Evolutionary conservation across 352 stramenopile species (phyloP), one percentile per base, ranked within the genome.

Genomic region (Proteromonas lacertae): DNA sequence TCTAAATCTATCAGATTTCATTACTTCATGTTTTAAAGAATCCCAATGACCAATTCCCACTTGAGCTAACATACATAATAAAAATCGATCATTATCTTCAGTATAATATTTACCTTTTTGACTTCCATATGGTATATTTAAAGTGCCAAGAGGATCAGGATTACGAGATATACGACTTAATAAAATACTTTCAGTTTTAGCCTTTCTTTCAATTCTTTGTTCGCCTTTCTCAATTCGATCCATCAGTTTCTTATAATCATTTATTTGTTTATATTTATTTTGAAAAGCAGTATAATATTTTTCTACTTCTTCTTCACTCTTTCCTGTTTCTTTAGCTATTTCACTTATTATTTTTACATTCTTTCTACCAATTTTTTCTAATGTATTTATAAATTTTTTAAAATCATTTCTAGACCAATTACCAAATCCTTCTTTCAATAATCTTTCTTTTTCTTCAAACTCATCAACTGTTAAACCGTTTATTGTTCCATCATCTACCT

Each of bases 291-390:
- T 28, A 10, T 10, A 28, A 28, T 28, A 28, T 10, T 37, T 38
- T 38, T 50, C 41, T 10, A 64, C 44, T 21, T 66, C 57, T 23
- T 44, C 53, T 26, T 57, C 42, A 16, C 51, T 47, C 44, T 71
- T 72, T 12, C 60, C 60, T 13, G 76, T 47, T 46, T 76, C 64
- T 33, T 46, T 44, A 28, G 58, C 56, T 41, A 75, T 76, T 23
- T 89, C 84, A 38, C n/a, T n/a, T n/a, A n/a, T n/a, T n/a, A n/a
- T n/a, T n/a, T 68, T 64, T 60, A 90, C 68, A 26, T 72, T 65
- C 35, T 84, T 59, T 22, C 86, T 59, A 28, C 77, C 76, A 41
- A 69, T 59, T 41, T 87, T 83, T 33, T 74, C 71, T 35, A 70
- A 77, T 20, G 76, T 63, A 40, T 86, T 82, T 34, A 91, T 57